Percentiles rank a stretch among this genome's conserved stretches.
Conservation (phyloP, 139 green algal species). For the Chlamydomonas schloesseri region DNA sequence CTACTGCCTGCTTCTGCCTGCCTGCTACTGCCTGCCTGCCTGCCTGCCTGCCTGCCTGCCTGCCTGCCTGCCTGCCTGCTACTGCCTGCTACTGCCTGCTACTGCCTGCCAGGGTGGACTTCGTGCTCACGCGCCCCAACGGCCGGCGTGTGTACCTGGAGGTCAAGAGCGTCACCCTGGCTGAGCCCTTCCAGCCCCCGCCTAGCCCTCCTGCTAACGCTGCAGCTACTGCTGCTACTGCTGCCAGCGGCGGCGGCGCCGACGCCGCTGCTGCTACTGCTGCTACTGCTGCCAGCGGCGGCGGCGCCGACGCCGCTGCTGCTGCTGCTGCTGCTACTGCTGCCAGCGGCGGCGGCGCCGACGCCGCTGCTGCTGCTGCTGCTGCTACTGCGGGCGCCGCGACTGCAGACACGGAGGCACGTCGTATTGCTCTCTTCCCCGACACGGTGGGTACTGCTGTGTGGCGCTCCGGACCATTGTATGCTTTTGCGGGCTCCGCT, state of each 20-base stretch:
- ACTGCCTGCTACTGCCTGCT: too few relatives aligned
- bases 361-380: too few relatives aligned
- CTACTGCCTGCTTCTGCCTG: too few relatives aligned
- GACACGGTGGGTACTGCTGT: constrained; percentile 61
- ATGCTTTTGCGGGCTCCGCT: too few relatives aligned
- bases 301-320: too few relatives aligned
- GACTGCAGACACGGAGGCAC: neutral
- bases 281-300: neutral
- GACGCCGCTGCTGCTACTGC: neutral
- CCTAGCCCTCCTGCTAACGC: neutral
- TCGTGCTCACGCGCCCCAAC: constrained; percentile 45
- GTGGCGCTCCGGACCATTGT: too few relatives aligned
- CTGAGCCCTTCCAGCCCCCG: constrained; percentile 39
- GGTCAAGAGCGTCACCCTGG: constrained; percentile 77
- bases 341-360: too few relatives aligned
- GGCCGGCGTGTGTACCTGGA: constrained; percentile 62
- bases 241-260: too few relatives aligned
- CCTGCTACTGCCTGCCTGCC: too few relatives aligned
- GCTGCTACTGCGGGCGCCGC: neutral
- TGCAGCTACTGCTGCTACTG: neutral
- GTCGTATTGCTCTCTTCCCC: constrained; percentile 72
- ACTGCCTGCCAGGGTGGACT: constrained; percentile 41
- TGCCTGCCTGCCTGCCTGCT: too few relatives aligned
- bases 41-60: too few relatives aligned
- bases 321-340: neutral